Percentiles rank a stretch among this genome's conserved stretches.
phyloP scores from a whole-genome alignment of 345 rosid species.

The Hypericum androsaemum region DNA sequence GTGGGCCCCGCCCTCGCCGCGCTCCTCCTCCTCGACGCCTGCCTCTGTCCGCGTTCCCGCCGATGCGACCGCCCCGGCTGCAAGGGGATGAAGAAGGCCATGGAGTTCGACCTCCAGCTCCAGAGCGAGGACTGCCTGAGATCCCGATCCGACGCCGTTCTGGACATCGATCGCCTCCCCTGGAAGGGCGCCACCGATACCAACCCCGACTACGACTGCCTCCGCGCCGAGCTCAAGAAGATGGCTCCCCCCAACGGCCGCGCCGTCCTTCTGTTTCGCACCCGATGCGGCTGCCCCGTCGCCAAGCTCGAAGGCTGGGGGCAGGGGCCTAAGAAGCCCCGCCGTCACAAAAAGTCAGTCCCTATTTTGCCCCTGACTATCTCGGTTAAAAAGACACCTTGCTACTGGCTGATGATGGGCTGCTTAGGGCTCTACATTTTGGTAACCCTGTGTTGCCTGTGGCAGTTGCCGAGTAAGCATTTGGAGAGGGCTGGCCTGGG shows the following conservation, averaged over 20 bases:
- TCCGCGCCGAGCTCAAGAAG: conserved; percentile 73
- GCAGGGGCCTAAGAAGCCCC: conserved; percentile 57
- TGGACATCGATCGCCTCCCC: conserved; percentile 61
- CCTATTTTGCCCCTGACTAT: background rate
- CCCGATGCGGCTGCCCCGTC: conserved; percentile 77
- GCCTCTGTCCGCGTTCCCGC: conserved; percentile 73
- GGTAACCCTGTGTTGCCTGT: too few relatives aligned
- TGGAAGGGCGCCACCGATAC: conserved; percentile 85
- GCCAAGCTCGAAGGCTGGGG: conserved; percentile 95
- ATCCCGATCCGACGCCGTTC: conserved; percentile 24
- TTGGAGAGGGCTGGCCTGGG: too few relatives aligned
- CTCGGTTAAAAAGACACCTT: too few relatives aligned
- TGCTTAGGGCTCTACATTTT: too few relatives aligned
- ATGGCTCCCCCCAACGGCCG: conserved; percentile 96
- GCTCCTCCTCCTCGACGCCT: conserved; percentile 38
- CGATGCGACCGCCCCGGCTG: conserved; percentile 59
- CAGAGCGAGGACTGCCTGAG: conserved; percentile 67
- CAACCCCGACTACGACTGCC: conserved; percentile 86
- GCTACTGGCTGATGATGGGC: too few relatives aligned
- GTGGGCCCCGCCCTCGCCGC: conserved; percentile 15
- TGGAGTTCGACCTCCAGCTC: conserved; percentile 91
- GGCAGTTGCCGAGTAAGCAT: too few relatives aligned
- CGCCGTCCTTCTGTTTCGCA: conserved; percentile 73
- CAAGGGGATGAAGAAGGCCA: conserved; percentile 74
- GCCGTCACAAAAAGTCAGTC: conserved; percentile 82